Conservation (phyloP, 129 eudicot species). For the Saposhnikovia divaricata region DNA sequence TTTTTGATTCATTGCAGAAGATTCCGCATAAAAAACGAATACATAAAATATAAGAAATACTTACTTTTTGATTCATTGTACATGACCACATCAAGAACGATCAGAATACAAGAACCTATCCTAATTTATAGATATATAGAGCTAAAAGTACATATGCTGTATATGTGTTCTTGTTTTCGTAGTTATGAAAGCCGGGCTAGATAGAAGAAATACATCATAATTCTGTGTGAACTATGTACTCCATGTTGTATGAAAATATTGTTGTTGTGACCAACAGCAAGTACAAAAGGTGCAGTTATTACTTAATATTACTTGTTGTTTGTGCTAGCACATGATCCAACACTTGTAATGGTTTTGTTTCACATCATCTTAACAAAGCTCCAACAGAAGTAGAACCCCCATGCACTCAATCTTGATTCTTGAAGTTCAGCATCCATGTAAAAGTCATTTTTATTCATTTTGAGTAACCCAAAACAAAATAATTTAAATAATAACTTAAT, state of each 20-base stretch:
- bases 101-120: no score
- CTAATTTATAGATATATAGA: no score
- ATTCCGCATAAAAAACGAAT: no score
- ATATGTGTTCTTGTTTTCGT: neutral
- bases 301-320: neutral
- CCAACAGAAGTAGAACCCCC: neutral
- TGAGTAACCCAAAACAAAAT: neutral
- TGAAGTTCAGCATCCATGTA: neutral
- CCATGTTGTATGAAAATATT: neutral
- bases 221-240: neutral
- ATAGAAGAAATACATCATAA: neutral
- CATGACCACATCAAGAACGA: no score
- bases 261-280: neutral
- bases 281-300: neutral
- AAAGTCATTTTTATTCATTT: neutral
- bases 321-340: slow-evolving; percentile 10
- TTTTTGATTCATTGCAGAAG: no score
- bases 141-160: neutral
- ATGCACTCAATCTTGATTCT: neutral
- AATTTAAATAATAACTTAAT: no score
- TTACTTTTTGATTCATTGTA: no score
- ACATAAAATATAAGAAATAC: no score
- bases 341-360: neutral
- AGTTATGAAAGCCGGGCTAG: neutral
- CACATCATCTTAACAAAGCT: neutral